These are phyloP conservation scores for Medicago truncatula DNA, from an alignment of 306 rosid species.

Conservation along the genomic window DNA sequence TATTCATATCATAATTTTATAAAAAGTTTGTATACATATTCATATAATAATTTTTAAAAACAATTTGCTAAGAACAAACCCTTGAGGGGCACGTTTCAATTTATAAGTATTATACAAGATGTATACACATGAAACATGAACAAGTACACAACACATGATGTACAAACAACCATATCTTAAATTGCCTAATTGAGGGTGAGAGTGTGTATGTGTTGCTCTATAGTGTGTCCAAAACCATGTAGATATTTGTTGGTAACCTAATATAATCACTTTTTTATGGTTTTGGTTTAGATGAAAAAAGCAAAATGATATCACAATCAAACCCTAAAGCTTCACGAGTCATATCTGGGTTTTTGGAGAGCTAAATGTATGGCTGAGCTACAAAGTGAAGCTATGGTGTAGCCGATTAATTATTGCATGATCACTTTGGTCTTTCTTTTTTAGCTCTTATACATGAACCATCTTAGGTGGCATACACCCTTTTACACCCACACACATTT, in stretches of 20 bases:
- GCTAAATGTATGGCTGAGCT: background rate
- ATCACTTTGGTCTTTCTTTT: background rate
- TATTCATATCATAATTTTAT: too few relatives aligned
- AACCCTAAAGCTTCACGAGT: constrained; percentile 4
- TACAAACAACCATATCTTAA: background rate
- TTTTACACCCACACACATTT: too few relatives aligned
- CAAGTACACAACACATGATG: constrained; percentile 15
- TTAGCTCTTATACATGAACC: too few relatives aligned
- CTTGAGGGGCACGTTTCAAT: constrained; percentile 9
- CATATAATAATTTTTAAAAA: too few relatives aligned
- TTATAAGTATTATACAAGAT: background rate
- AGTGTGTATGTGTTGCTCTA: background rate
- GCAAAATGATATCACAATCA: background rate
- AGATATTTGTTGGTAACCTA: background rate
- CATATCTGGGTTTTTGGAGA: background rate
- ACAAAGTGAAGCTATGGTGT: background rate
- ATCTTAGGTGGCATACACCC: too few relatives aligned
- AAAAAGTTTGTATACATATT: too few relatives aligned
- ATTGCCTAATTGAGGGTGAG: background rate
- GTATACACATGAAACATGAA: constrained; percentile 8
- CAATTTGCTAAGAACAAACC: constrained; percentile 8
- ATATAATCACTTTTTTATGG: background rate
- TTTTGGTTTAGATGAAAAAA: background rate
- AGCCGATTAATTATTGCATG: constrained; percentile 15
- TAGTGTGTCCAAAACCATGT: background rate